These are phyloP conservation scores for Metarhizium humberi DNA, from an alignment of 2,329 filamentous ascomycete species.

Conservation along the genomic window DNA sequence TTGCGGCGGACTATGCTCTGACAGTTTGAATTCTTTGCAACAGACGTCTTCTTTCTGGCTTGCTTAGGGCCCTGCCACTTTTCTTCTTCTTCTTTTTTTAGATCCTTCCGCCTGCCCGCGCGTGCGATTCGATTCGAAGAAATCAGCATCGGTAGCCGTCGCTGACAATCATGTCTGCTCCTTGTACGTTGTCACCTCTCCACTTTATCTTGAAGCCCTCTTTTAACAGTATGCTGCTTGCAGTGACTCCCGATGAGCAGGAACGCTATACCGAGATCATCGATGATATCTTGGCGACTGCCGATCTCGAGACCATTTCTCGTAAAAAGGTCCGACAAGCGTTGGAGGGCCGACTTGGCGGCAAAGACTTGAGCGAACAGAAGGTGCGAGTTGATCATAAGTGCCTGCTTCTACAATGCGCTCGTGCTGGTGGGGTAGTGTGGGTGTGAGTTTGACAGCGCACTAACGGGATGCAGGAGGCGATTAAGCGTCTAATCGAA, in stretches of 20 bases:
- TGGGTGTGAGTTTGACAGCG: background rate
- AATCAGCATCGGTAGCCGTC: background rate
- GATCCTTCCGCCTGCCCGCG: background rate
- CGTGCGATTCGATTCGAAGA: background rate
- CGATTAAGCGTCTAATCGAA: conserved; percentile 64
- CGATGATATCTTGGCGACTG: conserved; percentile 47
- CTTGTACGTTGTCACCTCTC: conserved; percentile 11
- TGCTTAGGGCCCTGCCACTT: background rate
- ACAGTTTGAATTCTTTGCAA: conserved; percentile 1
- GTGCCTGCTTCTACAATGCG: background rate
- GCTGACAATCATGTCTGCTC: conserved; percentile 13
- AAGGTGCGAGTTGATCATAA: conserved; percentile 32
- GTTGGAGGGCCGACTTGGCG: conserved; percentile 43
- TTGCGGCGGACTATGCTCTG: conserved; percentile 10
- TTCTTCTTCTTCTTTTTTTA: background rate
- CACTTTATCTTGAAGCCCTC: background rate
- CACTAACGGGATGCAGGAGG: conserved; percentile 35
- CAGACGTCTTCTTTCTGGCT: background rate
- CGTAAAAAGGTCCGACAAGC: conserved; percentile 53
- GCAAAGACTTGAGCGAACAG: conserved; percentile 48
- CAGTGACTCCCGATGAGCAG: conserved; percentile 42
- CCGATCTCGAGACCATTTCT: conserved; percentile 53
- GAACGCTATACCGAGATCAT: conserved; percentile 48
- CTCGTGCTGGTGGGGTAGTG: background rate
- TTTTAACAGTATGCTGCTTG: background rate